Base-by-base conservation (phyloP, 78 protist genomes). In the Dictyostelium citrinum region DNA sequence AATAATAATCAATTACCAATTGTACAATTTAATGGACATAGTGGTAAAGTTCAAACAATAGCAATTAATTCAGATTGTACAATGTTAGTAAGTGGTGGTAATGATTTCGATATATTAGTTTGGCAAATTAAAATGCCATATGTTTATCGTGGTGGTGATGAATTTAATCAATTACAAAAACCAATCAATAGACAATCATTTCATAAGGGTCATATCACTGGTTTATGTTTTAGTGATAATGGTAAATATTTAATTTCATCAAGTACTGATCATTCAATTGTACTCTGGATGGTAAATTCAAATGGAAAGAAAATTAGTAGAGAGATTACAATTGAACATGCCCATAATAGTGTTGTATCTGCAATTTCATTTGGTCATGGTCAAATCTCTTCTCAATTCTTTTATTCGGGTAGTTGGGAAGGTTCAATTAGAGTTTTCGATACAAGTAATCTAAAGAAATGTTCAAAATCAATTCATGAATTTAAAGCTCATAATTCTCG, bases 21-120 rank as follows among this genome's bases (percentile, higher is more conserved):
- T n/a, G 60, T 75, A 31, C 81, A 46, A 37, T 75, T 31, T 46
- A 17, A 16, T 41, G 81, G 81, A 8, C 81, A 75, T 24, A 31
- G 61, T 75, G 81, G 81, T 41, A 75, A 75, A 75, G 81, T 75
- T 41, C 60, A 35, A 41, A 22, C 81, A 43, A 22, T 75, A 10
- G 49, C 81, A 5, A 22, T 75, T n/a, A 75, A 41, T 75, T 29
- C 49, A n/a, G 81, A 75, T 41, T 75, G 60, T 17, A 75, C 61
- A 41, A 37, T 75, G 51, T 39, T 75, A 55, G 81, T 41, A 35
- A 75, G 81, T 75, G 81, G 81, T 75, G 81, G 81, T 41, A 14
- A 75, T 75, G 81, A 75, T 75, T 75, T 75, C 45, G 81, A 75
- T 75, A 35, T 75, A 24, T 75, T 35, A 5, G 29, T 75, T 35